A percentile compares a stretch with the other conserved stretches of the same genome.
These are phyloP conservation scores for Saccharomycopsis microspora DNA, from an alignment of 805 yeast species.

Conservation along the genomic window DNA sequence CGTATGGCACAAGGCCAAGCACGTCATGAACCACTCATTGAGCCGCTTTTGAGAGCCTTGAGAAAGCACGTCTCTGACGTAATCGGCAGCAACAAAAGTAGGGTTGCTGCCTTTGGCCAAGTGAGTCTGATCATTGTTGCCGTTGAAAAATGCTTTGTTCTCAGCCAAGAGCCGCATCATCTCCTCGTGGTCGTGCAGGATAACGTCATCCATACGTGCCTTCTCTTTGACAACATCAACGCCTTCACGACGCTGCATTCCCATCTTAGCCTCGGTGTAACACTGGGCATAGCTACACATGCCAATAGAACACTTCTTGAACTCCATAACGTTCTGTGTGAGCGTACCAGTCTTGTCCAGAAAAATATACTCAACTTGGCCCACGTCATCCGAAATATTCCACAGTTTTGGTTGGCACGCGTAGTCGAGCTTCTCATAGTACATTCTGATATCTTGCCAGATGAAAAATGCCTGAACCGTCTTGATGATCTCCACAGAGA, in stretches of 20 bases:
- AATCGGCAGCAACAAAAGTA: slow-evolving; percentile 54
- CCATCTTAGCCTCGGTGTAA: slow-evolving; percentile 69
- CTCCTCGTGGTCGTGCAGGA: slow-evolving; percentile 5
- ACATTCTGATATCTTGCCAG: slow-evolving; percentile 58
- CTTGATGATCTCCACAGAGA: slow-evolving; percentile 70
- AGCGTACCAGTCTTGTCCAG: slow-evolving; percentile 80
- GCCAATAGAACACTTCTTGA: slow-evolving; percentile 61
- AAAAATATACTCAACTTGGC: slow-evolving; percentile 73
- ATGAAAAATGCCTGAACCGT: slow-evolving; percentile 70
- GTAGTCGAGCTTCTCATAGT: slow-evolving; percentile 54
- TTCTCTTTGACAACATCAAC: slow-evolving; percentile 42
- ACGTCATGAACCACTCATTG: slow-evolving; percentile 48
- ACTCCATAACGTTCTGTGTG: slow-evolving; percentile 78
- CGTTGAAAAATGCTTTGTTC: slow-evolving; percentile 7
- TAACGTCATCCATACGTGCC: slow-evolving; percentile 8
- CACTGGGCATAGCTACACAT: slow-evolving; percentile 64
- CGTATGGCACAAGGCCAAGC: slow-evolving; percentile 64
- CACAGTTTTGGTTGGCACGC: slow-evolving; percentile 77
- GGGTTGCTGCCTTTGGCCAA: slow-evolving; percentile 38
- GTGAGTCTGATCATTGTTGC: slow-evolving; percentile 17
- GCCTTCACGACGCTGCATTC: slow-evolving; percentile 57
- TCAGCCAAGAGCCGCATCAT: slow-evolving; percentile 4
- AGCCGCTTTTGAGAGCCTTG: slow-evolving; percentile 34
- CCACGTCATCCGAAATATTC: slow-evolving; percentile 76
- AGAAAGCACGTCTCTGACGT: slow-evolving; percentile 40